A percentile compares a stretch with the other conserved stretches of the same genome.
Conservation (phyloP, 2,329 filamentous ascomycete genomes). For the Aschersonia sp. region DNA sequence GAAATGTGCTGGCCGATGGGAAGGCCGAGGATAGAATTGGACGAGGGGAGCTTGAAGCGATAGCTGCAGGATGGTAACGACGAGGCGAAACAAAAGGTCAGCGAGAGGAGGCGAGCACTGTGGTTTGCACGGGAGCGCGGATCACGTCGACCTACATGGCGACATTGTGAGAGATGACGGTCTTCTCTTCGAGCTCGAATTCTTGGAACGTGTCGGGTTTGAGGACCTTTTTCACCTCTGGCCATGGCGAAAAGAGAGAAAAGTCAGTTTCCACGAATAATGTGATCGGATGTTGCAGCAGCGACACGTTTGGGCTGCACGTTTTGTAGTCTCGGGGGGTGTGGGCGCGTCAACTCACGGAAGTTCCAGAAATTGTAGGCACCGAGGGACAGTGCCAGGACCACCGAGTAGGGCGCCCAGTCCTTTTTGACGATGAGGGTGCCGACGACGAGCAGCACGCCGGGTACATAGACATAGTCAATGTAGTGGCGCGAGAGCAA, state of each 20-base stretch:
- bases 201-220: conserved; percentile 82
- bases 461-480: conserved; percentile 72
- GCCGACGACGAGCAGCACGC: conserved; percentile 62
- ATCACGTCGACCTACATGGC: conserved; percentile 52
- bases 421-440: conserved; percentile 66
- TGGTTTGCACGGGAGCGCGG: neutral
- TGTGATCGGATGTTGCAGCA: too few relatives aligned
- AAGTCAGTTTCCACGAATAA: too few relatives aligned
- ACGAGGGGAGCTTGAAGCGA: conserved; percentile 72
- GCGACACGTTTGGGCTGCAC: too few relatives aligned
- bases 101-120: neutral
- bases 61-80: conserved; percentile 40
- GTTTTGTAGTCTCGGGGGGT: neutral
- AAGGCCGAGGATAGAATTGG: conserved; percentile 75
- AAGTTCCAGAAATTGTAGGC: conserved; percentile 57
- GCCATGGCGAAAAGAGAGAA: too few relatives aligned
- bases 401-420: conserved; percentile 57
- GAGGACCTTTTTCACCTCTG: conserved; percentile 67
- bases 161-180: conserved; percentile 90
- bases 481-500: conserved; percentile 47
- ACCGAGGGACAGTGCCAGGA: conserved; percentile 50
- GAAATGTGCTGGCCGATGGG: conserved; percentile 99
- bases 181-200: conserved; percentile 90
- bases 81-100: neutral
- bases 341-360: conserved; percentile 35